Percentiles rank a stretch among this genome's conserved stretches.
These are phyloP conservation scores for Kluyveromyces nonfermentans DNA, from an alignment of 805 yeast species.

Conservation along the genomic window DNA sequence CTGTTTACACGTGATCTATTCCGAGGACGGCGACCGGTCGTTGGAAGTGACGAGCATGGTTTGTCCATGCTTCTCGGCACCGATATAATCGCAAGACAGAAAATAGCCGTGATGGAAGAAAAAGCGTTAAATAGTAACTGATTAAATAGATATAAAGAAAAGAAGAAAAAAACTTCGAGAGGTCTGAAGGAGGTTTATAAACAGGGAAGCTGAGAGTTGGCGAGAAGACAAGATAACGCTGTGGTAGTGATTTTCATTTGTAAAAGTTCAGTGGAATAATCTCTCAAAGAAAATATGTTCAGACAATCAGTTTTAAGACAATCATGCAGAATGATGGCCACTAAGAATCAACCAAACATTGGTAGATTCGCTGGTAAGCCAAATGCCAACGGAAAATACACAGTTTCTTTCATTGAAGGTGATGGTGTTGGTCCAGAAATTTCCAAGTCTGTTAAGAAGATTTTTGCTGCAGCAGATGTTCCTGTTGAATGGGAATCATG, in stretches of 20 bases:
- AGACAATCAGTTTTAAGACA: conserved; percentile 16
- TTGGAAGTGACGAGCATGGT: background rate
- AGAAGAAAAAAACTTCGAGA: background rate
- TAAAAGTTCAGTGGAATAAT: background rate
- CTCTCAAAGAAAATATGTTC: conserved; percentile 9
- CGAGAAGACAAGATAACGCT: background rate
- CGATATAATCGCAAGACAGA: background rate
- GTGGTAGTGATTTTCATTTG: background rate
- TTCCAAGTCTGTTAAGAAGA: conserved; percentile 86
- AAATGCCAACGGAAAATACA: conserved; percentile 62
- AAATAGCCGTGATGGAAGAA: background rate
- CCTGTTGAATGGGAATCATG: conserved; percentile 97
- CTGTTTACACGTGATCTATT: background rate
- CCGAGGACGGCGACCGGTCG: background rate
- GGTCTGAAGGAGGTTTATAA: background rate
- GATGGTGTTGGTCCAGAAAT: conserved; percentile 98
- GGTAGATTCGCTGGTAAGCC: conserved; percentile 28
- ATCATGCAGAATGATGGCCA: conserved; percentile 17
- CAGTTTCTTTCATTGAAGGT: conserved; percentile 95
- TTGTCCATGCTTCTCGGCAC: background rate
- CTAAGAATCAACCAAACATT: conserved; percentile 25
- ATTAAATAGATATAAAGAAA: background rate
- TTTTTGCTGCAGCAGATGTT: conserved; percentile 87
- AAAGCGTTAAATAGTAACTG: background rate
- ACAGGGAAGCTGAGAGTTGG: background rate